Evolutionary conservation across 2,329 filamentous ascomycete genomes (phyloP).

Genomic region (Cladobotryum protrusum): DNA sequence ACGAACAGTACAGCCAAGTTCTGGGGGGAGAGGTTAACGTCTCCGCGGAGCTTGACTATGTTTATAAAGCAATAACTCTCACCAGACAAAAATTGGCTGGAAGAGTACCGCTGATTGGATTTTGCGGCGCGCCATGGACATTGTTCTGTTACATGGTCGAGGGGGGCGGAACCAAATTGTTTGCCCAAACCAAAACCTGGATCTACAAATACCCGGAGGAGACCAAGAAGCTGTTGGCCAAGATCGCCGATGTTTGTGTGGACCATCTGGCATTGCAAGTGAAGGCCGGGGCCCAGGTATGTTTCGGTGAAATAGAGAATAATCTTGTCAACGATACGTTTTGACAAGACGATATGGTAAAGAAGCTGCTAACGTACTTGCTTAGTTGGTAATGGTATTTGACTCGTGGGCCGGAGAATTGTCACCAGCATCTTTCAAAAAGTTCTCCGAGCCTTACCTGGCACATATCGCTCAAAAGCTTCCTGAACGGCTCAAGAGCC

Average conservation of each 20-base stretch:
- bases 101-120: constrained; percentile 87
- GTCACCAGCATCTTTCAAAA: constrained; percentile 73
- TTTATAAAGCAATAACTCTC: constrained; percentile 90
- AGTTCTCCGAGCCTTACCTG: constrained; percentile 82
- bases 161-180: constrained; percentile 91
- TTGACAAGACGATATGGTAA: background rate
- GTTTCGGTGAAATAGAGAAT: constrained; percentile 8
- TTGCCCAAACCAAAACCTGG: constrained; percentile 93
- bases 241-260: constrained; percentile 90
- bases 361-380: background rate
- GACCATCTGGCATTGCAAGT: constrained; percentile 93
- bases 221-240: constrained; percentile 74
- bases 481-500: constrained; percentile 64
- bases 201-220: constrained; percentile 82
- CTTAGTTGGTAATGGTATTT: constrained; percentile 84
- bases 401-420: constrained; percentile 98
- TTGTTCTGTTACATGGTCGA: constrained; percentile 99
- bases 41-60: constrained; percentile 78
- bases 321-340: background rate
- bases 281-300: constrained; percentile 80
- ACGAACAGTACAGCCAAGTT: constrained; percentile 75
- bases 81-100: constrained; percentile 84
- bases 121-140: constrained; percentile 96
- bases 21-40: constrained; percentile 78
- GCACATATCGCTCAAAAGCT: constrained; percentile 76